Evolutionary conservation across 768 basidiomycete species (phyloP).

Genomic region (Agrocybe praecox): DNA sequence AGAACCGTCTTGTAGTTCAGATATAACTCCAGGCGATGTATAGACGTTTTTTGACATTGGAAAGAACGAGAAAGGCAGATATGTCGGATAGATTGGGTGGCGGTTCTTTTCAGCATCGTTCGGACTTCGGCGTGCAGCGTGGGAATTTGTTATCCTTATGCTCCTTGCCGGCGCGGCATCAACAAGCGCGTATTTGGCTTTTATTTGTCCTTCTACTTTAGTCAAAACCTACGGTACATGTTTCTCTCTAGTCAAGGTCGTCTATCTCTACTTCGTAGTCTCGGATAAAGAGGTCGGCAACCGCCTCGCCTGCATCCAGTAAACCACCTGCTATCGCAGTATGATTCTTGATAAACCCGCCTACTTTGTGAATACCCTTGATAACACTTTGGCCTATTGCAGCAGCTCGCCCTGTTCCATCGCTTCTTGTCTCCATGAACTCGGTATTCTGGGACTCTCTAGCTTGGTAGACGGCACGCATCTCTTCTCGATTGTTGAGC

Average conservation of each 20-base stretch:
- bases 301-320: background rate
- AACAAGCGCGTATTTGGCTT: background rate
- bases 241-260: background rate
- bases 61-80: constrained; percentile 11
- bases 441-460: background rate
- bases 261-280: background rate
- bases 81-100: constrained; percentile 20
- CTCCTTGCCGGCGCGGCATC: background rate
- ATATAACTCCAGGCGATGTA: background rate
- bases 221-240: too few relatives aligned
- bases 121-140: constrained; percentile 8
- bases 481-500: background rate
- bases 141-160: constrained; percentile 8
- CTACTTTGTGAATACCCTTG: too few relatives aligned
- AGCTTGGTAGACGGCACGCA: background rate
- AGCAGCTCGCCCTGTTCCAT: background rate
- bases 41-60: background rate
- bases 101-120: constrained; percentile 22
- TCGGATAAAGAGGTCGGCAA: background rate
- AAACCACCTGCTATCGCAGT: too few relatives aligned
- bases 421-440: background rate
- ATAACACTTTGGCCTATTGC: background rate
- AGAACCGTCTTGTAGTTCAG: too few relatives aligned
- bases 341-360: background rate
- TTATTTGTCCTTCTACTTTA: background rate